Conservation (phyloP, 2,329 filamentous ascomycete genomes). For the Conoideocrella luteorostrata region DNA sequence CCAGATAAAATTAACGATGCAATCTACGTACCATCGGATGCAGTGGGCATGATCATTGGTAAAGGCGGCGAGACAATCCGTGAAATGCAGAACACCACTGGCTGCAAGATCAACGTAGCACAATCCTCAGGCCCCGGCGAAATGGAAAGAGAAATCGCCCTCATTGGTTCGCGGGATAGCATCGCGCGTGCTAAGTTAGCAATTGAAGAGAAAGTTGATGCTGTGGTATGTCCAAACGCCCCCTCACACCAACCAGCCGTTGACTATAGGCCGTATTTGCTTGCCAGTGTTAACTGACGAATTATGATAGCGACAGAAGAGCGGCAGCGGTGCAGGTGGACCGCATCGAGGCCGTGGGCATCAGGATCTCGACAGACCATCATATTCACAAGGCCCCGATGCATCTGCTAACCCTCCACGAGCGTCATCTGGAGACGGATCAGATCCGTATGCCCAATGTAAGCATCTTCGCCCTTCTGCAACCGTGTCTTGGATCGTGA, state of each 20-base stretch:
- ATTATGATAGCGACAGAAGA: slow-evolving; percentile 43
- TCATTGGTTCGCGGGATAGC: slow-evolving; percentile 70
- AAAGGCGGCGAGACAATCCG: slow-evolving; percentile 93
- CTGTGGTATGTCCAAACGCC: slow-evolving; percentile 63
- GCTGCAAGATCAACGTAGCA: slow-evolving; percentile 92
- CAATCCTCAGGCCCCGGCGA: slow-evolving; percentile 72
- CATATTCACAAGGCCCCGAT: slow-evolving; percentile 42
- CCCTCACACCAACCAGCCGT: no score
- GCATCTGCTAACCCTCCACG: slow-evolving; percentile 35
- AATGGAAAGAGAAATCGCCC: slow-evolving; percentile 76
- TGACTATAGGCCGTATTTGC: no score
- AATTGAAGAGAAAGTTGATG: slow-evolving; percentile 88
- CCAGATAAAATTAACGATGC: slow-evolving; percentile 72
- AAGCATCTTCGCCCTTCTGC: slow-evolving; percentile 24
- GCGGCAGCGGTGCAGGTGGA: slow-evolving; percentile 38
- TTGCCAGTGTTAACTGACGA: slow-evolving; percentile 1
- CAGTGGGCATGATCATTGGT: slow-evolving; percentile 93
- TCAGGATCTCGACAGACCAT: slow-evolving; percentile 50
- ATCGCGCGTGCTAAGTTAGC: slow-evolving; percentile 76
- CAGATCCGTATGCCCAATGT: slow-evolving; percentile 72
- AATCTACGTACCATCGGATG: slow-evolving; percentile 81
- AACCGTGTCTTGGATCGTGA: neutral
- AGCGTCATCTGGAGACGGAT: slow-evolving; percentile 42
- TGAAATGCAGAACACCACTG: slow-evolving; percentile 81
- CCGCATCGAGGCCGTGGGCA: slow-evolving; percentile 35